Evolutionary conservation across 1,284 basidiomycete genomes (phyloP), one percentile per base, ranked within the genome.

Genomic region (Irpex rosettiformis): DNA sequence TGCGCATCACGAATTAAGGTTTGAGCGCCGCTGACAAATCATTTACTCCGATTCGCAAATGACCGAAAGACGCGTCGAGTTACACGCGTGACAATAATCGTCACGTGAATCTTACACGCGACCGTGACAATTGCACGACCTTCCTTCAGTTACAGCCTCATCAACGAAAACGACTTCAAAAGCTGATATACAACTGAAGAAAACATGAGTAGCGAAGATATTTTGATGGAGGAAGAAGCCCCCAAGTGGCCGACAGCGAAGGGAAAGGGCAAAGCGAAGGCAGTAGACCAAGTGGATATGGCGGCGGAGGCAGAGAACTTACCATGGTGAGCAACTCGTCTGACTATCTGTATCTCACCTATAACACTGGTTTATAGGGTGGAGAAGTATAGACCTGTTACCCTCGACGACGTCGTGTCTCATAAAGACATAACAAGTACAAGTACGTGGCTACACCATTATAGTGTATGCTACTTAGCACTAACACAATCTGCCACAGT

Each of bases 371-470:
- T 55, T 33, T 16, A 13, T 22, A 97, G 95, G 95, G 95, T 98
- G 22, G 95, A 98, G 73, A 97, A 97, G 74, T 97, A 97, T 72
- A 77, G 95, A 57, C 95, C 95, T 4, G 88, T 88, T 2, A 89
- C 89, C 1, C 75, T 98, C 58, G 87, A 91, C 65, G 95, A 98
- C 67, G 93, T 98, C 22, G 95, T 98, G 2, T 95, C 94, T 0
- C 95, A 98, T 71, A 88, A 92, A 65, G 94, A 96, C 69, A 97
- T 98, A 64, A 96, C 91, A 1, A 83, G 79, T 51, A 98, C 95
- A 6, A 96, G 95, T 97, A 65, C 66, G 89, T 69, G 11, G 21
- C 21, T 47, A 16, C 8, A 48, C 24, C 11, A 7, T 7, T 51
- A 51, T 18, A 28, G n/a, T 55, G 22, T 51, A 30, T 54, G 33